Conservation (phyloP, 352 stramenopile genomes). For the Phytopythium litorale region DNA sequence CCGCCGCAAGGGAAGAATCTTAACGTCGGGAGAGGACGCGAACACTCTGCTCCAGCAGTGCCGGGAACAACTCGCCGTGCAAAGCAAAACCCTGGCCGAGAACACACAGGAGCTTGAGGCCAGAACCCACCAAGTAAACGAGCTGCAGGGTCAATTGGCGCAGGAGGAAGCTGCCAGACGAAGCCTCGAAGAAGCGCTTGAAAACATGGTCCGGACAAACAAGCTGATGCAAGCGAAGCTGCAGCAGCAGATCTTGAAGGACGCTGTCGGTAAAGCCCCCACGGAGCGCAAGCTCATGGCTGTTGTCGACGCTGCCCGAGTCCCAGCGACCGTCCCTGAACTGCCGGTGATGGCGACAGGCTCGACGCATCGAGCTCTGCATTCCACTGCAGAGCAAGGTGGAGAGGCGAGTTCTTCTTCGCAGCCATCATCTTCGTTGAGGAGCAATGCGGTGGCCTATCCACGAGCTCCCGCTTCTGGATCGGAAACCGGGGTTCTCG, state of each 20-base stretch:
- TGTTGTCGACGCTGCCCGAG: background rate
- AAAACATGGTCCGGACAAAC: slow-evolving; percentile 57
- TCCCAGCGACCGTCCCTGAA: background rate
- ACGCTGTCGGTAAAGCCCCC: slow-evolving; percentile 28
- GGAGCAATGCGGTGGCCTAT: background rate
- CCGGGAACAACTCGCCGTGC: slow-evolving; percentile 46
- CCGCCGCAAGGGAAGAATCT: slow-evolving; percentile 26
- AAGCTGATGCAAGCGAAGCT: slow-evolving; percentile 55
- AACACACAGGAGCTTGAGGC: slow-evolving; percentile 63
- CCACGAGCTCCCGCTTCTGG: background rate
- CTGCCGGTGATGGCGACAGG: background rate
- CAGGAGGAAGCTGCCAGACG: slow-evolving; percentile 26
- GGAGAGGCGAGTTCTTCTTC: background rate
- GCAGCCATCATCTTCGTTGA: background rate
- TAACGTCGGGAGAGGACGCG: slow-evolving; percentile 28
- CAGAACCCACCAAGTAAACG: slow-evolving; percentile 39
- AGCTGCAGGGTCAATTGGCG: slow-evolving; percentile 33
- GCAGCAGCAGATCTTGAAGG: slow-evolving; percentile 67
- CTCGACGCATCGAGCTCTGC: background rate
- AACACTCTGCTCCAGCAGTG: slow-evolving; percentile 29
- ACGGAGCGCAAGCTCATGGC: slow-evolving; percentile 20
- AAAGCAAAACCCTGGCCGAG: slow-evolving; percentile 48
- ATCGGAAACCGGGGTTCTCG: background rate
- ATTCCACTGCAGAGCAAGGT: background rate
- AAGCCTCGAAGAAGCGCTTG: slow-evolving; percentile 31